phyloP scores from a whole-genome alignment of 306 rosid genomes.

The Castanopsis chinensis region DNA sequence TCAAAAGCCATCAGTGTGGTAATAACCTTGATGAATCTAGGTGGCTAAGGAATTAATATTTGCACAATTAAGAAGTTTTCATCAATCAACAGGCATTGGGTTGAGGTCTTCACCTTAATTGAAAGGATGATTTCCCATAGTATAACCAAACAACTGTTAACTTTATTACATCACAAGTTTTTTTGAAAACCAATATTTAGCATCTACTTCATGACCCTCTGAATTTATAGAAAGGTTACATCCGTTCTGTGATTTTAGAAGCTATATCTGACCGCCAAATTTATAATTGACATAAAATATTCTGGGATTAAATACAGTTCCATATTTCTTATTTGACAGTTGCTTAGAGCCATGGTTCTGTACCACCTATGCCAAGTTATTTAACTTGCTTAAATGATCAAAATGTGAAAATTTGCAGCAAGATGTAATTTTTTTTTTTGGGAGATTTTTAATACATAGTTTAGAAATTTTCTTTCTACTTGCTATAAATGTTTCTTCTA shows the following conservation, averaged over 20 bases:
- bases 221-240: background rate
- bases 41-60: background rate
- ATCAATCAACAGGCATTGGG: background rate
- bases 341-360: too few relatives aligned
- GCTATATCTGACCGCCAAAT: background rate
- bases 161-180: background rate
- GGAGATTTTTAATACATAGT: background rate
- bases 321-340: background rate
- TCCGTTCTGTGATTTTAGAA: background rate
- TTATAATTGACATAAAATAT: background rate
- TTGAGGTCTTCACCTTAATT: background rate
- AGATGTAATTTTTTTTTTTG: background rate
- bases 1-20: background rate
- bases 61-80: background rate
- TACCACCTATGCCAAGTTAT: background rate
- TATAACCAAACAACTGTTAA: background rate
- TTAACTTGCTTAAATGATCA: background rate
- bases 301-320: background rate
- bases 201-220: background rate
- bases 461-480: conserved; percentile 1
- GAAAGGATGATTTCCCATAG: background rate
- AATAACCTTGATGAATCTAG: background rate
- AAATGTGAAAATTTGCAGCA: background rate
- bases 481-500: conserved; percentile 12
- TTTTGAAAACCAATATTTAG: background rate